A percentile compares a stretch with the other conserved stretches of the same genome.
Conservation (phyloP, 1,284 basidiomycete species). For the Cutaneotrichosporon daszewskae region DNA sequence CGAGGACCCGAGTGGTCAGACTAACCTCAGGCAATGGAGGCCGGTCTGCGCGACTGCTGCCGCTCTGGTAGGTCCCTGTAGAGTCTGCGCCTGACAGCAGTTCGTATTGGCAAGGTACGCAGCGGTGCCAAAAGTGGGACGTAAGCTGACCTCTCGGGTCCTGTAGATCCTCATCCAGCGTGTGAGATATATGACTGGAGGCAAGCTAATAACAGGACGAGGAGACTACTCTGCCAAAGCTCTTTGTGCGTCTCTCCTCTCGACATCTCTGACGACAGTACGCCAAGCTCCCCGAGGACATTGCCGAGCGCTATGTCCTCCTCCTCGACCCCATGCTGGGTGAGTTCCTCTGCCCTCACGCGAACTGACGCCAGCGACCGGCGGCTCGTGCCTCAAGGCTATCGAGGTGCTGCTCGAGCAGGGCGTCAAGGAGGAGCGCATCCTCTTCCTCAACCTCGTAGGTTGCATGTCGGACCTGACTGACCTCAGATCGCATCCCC, state of each 20-base stretch:
- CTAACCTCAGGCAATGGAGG: conserved; percentile 75
- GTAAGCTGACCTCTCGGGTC: conserved; percentile 20
- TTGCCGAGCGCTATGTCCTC: conserved; percentile 82
- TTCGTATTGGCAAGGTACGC: conserved; percentile 48
- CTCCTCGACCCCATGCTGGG: conserved; percentile 97
- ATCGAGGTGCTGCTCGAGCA: conserved; percentile 88
- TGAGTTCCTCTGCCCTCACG: conserved; percentile 42
- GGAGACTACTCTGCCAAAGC: conserved; percentile 79
- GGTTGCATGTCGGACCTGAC: conserved; percentile 18
- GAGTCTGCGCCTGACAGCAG: conserved; percentile 16
- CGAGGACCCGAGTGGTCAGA: conserved; percentile 2
- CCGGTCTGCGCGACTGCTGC: conserved; percentile 88
- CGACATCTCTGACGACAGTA: conserved; percentile 38
- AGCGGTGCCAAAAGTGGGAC: background rate
- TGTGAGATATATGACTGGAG: conserved; percentile 50
- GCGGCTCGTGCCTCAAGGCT: conserved; percentile 95
- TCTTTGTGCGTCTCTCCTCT: conserved; percentile 53
- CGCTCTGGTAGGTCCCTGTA: conserved; percentile 40
- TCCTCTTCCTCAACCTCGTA: conserved; percentile 95
- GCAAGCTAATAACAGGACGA: conserved; percentile 81
- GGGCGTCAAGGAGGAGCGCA: conserved; percentile 71
- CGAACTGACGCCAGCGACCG: conserved; percentile 62
- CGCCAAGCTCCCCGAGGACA: conserved; percentile 85
- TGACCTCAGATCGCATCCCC: conserved; percentile 74
- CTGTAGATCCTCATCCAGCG: conserved; percentile 85